Percentiles rank a stretch among this genome's conserved stretches.
Evolutionary conservation across 352 stramenopile genomes (phyloP).

Genomic region (Phytophthora ohioensis): DNA sequence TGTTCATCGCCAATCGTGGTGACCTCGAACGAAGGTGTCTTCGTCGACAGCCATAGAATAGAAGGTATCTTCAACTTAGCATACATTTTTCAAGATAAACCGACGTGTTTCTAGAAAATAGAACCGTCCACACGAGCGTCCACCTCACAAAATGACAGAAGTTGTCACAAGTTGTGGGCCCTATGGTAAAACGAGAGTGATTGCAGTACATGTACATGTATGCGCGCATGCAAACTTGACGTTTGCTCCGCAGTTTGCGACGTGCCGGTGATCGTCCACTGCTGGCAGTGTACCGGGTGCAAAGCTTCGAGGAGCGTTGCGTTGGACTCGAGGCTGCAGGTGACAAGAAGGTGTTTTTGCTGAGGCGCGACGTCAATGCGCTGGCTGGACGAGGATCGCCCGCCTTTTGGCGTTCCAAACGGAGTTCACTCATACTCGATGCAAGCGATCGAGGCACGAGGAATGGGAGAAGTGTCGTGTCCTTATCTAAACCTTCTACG

Average conservation of each 20-base stretch:
- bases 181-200: slow-evolving; percentile 15
- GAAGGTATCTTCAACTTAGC: slow-evolving; percentile 20
- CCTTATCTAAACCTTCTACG: too few relatives aligned
- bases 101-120: slow-evolving; percentile 18
- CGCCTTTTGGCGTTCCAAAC: too few relatives aligned
- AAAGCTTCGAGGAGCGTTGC: slow-evolving; percentile 15
- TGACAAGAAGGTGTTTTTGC: too few relatives aligned
- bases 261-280: slow-evolving; percentile 1
- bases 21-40: slow-evolving; percentile 4
- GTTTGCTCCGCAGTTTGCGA: slow-evolving; percentile 2
- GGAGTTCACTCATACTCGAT: too few relatives aligned
- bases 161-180: background rate
- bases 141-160: background rate
- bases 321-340: too few relatives aligned
- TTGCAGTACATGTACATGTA: slow-evolving; percentile 3
- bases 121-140: slow-evolving; percentile 4
- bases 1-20: slow-evolving; percentile 10
- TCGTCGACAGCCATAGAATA: background rate
- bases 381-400: too few relatives aligned
- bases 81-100: slow-evolving; percentile 27
- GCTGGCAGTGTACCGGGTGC: background rate
- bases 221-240: slow-evolving; percentile 23
- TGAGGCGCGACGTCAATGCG: too few relatives aligned
- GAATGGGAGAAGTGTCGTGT: too few relatives aligned
- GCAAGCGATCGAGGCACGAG: too few relatives aligned